phyloP scores from a whole-genome alignment of 2,329 filamentous ascomycete species.

The Podosphaera aphanis region DNA sequence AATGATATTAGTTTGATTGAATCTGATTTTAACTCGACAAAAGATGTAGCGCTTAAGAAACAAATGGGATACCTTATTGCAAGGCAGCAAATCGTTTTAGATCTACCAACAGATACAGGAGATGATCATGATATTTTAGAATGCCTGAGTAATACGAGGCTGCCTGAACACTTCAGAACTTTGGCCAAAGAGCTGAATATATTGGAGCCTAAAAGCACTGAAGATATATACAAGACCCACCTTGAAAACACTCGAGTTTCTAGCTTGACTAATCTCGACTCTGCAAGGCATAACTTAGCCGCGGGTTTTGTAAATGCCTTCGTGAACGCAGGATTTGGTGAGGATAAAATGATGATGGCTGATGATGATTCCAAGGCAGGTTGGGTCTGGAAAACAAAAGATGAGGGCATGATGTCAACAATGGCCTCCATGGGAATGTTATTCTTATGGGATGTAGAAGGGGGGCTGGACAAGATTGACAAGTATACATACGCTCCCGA shows the following conservation, averaged over 20 bases:
- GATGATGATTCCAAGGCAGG: slow-evolving; percentile 69
- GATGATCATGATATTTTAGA: slow-evolving; percentile 57
- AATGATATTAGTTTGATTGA: slow-evolving; percentile 71
- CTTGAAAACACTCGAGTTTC: slow-evolving; percentile 85
- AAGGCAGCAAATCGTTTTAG: slow-evolving; percentile 69
- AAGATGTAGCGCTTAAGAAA: slow-evolving; percentile 65
- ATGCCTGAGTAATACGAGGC: slow-evolving; percentile 64
- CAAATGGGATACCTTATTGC: slow-evolving; percentile 87
- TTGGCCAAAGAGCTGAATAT: slow-evolving; percentile 93
- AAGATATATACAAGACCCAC: slow-evolving; percentile 99
- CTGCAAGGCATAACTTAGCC: slow-evolving; percentile 81
- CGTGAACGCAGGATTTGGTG: slow-evolving; percentile 82
- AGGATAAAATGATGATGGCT: slow-evolving; percentile 94
- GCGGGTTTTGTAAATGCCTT: slow-evolving; percentile 94
- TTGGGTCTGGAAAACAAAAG: slow-evolving; percentile 99
- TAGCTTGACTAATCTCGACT: slow-evolving; percentile 84
- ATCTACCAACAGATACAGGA: slow-evolving; percentile 35
- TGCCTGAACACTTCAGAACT: slow-evolving; percentile 82
- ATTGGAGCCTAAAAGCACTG: slow-evolving; percentile 82
- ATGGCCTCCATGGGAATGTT: slow-evolving; percentile 83
- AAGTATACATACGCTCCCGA: slow-evolving; percentile 75
- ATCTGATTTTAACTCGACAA: slow-evolving; percentile 55
- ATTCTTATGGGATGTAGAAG: slow-evolving; percentile 81
- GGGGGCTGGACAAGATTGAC: slow-evolving; percentile 79
- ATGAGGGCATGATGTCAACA: slow-evolving; percentile 91